Percentiles rank a stretch among this genome's conserved stretches.
These are phyloP conservation scores for Gossypium stocksii DNA, from an alignment of 345 rosid genomes.

Conservation along the genomic window DNA sequence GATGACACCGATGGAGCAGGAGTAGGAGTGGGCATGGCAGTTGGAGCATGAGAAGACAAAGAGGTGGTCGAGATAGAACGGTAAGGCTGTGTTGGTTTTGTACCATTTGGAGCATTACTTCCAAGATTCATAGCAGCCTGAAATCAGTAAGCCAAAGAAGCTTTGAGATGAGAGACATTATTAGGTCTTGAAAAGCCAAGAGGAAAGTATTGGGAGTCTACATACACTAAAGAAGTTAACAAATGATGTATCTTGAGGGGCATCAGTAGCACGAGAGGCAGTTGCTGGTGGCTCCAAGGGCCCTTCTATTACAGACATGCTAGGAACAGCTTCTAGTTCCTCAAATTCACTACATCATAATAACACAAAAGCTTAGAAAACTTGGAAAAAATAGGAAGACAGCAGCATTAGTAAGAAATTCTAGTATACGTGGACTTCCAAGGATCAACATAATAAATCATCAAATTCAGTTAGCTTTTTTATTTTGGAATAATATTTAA, in stretches of 20 bases:
- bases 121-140: conserved; percentile 47
- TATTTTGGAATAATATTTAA: too few species aligned
- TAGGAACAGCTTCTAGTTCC: conserved; percentile 68
- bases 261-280: conserved; percentile 33
- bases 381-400: not conserved
- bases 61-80: conserved; percentile 36
- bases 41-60: conserved; percentile 31
- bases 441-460: not conserved
- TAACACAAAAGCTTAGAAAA: not conserved
- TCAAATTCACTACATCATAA: conserved; percentile 47
- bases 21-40: conserved; percentile 27
- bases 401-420: not conserved
- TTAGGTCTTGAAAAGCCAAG: not conserved
- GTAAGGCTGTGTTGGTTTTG: conserved; percentile 35
- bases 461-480: not conserved
- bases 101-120: conserved; percentile 30
- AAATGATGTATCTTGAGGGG: conserved; percentile 54
- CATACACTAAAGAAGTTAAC: conserved; percentile 58
- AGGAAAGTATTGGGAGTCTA: not conserved
- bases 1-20: conserved; percentile 33
- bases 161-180: conserved; percentile 10
- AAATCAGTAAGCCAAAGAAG: conserved; percentile 9
- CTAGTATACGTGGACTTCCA: not conserved
- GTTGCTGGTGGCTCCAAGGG: conserved; percentile 55
- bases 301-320: conserved; percentile 56